These are phyloP conservation scores for Linnemannia zychae DNA, from an alignment of 192 early-diverging fungal species.

Conservation along the genomic window DNA sequence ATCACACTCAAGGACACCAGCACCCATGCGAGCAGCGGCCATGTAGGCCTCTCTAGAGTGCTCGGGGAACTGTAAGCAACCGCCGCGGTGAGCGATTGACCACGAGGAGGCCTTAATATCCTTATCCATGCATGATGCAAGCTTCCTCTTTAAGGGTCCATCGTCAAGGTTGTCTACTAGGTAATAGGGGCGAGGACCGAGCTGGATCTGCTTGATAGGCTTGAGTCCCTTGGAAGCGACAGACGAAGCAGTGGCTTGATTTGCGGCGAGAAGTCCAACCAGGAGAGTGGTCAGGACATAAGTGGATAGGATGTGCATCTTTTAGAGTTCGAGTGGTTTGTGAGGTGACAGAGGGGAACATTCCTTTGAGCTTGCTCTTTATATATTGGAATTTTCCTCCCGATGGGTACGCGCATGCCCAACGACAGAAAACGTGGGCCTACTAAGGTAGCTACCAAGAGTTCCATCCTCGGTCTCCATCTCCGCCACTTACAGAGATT, in stretches of 20 bases:
- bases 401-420: not conserved
- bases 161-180: conserved; percentile 8
- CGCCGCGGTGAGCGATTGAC: conserved; percentile 7
- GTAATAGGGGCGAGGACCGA: conserved; percentile 11
- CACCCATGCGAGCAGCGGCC: conserved; percentile 13
- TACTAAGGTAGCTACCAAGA: not conserved
- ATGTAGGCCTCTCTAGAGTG: conserved; percentile 4
- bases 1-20: conserved; percentile 9
- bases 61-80: conserved; percentile 6
- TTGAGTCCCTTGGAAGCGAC: conserved; percentile 11
- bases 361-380: conserved; percentile 13
- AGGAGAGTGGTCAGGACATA: conserved; percentile 10
- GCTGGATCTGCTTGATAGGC: conserved; percentile 9
- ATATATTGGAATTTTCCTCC: not conserved
- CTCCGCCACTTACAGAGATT: conserved; percentile 9
- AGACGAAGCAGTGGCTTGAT: not conserved
- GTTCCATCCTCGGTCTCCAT: not conserved
- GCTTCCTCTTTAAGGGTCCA: conserved; percentile 9
- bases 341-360: not conserved
- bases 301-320: conserved; percentile 5
- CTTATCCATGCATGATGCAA: conserved; percentile 10
- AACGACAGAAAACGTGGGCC: conserved; percentile 12
- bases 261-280: conserved; percentile 3
- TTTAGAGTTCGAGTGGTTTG: conserved; percentile 2
- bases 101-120: conserved; percentile 5